Conservation (phyloP, 768 basidiomycete genomes). For the Lactifluus volemus region DNA sequence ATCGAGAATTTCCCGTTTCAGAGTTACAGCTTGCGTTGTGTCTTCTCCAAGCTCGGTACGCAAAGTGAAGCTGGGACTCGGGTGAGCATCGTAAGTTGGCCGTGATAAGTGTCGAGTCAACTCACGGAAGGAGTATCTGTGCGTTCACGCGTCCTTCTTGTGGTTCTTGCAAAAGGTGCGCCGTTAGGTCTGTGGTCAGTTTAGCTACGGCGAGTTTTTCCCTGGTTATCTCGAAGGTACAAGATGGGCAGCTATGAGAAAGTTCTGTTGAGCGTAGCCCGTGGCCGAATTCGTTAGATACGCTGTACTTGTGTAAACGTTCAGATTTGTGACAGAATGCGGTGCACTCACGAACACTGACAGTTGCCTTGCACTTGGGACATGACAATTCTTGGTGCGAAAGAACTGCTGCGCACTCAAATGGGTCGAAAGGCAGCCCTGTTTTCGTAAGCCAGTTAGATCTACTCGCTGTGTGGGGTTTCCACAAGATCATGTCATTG, state of each 20-base stretch:
- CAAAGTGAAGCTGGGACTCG: background rate
- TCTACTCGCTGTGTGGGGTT: constrained; percentile 10
- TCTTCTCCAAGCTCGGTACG: constrained; percentile 4
- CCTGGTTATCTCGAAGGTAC: constrained; percentile 34
- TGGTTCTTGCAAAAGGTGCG: constrained; percentile 18
- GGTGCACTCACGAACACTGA: constrained; percentile 27
- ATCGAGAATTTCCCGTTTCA: constrained; percentile 5
- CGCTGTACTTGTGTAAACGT: constrained; percentile 25
- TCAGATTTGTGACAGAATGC: constrained; percentile 1
- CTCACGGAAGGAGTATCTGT: constrained; percentile 30
- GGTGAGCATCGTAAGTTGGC: background rate
- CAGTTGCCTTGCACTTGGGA: constrained; percentile 26
- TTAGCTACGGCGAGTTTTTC: constrained; percentile 35
- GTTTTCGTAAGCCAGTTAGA: constrained; percentile 20
- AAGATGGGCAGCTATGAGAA: constrained; percentile 31
- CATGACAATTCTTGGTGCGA: constrained; percentile 27
- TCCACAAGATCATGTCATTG: constrained; percentile 17
- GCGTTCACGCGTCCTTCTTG: constrained; percentile 16
- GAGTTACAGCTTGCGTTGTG: background rate
- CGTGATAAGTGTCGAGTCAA: background rate
- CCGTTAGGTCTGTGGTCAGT: constrained; percentile 33
- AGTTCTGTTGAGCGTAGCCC: constrained; percentile 41
- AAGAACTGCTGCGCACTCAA: constrained; percentile 27
- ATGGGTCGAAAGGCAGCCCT: constrained; percentile 26
- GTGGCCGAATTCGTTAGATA: constrained; percentile 33